phyloP scores from a whole-genome alignment of 1,284 basidiomycete species.

The Kalmanozyma brasiliensis region DNA sequence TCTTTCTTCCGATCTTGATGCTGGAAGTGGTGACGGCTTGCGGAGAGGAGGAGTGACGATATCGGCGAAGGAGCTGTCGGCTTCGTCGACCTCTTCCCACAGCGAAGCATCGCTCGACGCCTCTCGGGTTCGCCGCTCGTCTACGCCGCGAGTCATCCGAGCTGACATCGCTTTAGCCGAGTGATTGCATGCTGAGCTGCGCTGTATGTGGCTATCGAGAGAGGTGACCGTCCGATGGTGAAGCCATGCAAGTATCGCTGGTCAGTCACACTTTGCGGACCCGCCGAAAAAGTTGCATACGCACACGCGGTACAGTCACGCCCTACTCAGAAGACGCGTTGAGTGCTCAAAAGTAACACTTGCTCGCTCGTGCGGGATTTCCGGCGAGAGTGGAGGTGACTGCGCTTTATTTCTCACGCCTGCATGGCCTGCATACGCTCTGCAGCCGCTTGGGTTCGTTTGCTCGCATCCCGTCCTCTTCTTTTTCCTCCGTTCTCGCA shows the following conservation, averaged over 20 bases:
- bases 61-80: slow-evolving; percentile 18
- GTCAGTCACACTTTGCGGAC: no score
- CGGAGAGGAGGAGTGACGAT: slow-evolving; percentile 18
- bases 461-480: neutral
- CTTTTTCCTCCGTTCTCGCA: no score
- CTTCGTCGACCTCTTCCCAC: slow-evolving; percentile 29
- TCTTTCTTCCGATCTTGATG: neutral
- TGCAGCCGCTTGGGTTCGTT: neutral
- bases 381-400: slow-evolving; percentile 4
- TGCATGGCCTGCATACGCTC: slow-evolving; percentile 1
- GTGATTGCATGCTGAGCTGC: neutral
- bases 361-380: slow-evolving; percentile 4
- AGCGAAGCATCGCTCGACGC: slow-evolving; percentile 43
- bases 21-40: neutral
- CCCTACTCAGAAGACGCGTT: slow-evolving; percentile 4
- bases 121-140: slow-evolving; percentile 20
- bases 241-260: no score
- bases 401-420: neutral
- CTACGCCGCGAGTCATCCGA: slow-evolving; percentile 18
- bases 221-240: no score
- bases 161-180: neutral
- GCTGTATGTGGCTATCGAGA: neutral
- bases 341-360: slow-evolving; percentile 18
- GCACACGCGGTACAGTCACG: neutral
- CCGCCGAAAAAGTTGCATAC: neutral